Evolutionary conservation across 192 early-diverging fungal genomes (phyloP).

Genomic region (Coemansia sp.): DNA sequence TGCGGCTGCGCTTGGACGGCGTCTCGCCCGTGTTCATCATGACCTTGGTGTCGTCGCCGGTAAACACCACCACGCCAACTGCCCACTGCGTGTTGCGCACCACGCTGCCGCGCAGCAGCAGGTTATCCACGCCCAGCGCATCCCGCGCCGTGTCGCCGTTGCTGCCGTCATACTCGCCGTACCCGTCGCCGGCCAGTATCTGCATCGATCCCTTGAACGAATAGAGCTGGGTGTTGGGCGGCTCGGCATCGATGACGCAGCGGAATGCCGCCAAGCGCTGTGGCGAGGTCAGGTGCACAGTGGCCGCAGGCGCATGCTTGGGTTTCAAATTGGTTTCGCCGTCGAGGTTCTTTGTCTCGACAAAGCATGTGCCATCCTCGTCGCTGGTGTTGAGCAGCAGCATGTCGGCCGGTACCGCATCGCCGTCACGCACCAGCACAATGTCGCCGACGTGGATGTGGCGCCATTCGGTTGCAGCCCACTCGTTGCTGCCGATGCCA

Average conservation of each 20-base stretch:
- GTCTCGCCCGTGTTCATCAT: conserved; percentile 92
- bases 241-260: conserved; percentile 78
- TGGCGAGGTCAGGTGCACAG: conserved; percentile 54
- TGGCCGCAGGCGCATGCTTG: conserved; percentile 63
- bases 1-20: conserved; percentile 85
- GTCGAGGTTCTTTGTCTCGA: conserved; percentile 98
- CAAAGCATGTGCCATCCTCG: conserved; percentile 76
- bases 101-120: conserved; percentile 88
- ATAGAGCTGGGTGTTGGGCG: conserved; percentile 84
- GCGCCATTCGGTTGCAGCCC: conserved; percentile 74
- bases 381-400: conserved; percentile 83
- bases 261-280: conserved; percentile 56
- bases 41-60: conserved; percentile 94
- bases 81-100: conserved; percentile 88
- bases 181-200: not conserved
- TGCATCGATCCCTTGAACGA: conserved; percentile 72
- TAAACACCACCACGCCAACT: conserved; percentile 82
- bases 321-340: conserved; percentile 98
- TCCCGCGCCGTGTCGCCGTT: not conserved
- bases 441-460: conserved; percentile 86
- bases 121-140: conserved; percentile 69
- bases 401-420: conserved; percentile 88
- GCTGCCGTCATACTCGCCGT: no score
- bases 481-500: conserved; percentile 35
- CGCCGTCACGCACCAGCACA: conserved; percentile 75